Evolutionary conservation across 208 protist species (phyloP).

Genomic region (Crithidia fasciculata): DNA sequence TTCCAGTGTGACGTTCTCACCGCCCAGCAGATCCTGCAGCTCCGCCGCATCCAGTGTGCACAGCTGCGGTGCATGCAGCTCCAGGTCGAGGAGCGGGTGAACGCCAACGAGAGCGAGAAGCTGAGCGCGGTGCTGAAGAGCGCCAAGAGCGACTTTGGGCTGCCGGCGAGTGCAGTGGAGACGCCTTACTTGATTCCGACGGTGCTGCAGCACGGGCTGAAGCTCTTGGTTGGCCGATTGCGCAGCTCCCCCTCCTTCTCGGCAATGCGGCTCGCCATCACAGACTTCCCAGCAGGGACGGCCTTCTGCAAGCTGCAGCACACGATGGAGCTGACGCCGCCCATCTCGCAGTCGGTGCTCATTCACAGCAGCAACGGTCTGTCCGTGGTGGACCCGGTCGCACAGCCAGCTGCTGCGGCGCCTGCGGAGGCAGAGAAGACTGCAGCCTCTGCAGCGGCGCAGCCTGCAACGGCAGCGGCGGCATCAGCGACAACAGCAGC

Average conservation of each 20-base stretch:
- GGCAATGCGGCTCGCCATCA: slow-evolving; percentile 4
- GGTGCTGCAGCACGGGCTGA: slow-evolving; percentile 57
- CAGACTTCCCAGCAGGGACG: slow-evolving; percentile 19
- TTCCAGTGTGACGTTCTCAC: slow-evolving; percentile 64
- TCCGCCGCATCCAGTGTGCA: slow-evolving; percentile 76
- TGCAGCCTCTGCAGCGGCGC: too few species aligned
- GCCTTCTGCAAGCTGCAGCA: slow-evolving; percentile 38
- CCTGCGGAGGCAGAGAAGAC: not conserved
- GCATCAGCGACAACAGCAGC: slow-evolving; percentile 4
- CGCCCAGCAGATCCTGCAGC: slow-evolving; percentile 66
- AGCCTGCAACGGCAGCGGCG: not conserved
- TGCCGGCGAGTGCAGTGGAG: slow-evolving; percentile 40
- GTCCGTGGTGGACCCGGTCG: slow-evolving; percentile 2
- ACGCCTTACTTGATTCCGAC: slow-evolving; percentile 49
- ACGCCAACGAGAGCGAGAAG: slow-evolving; percentile 38
- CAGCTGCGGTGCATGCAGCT: slow-evolving; percentile 63
- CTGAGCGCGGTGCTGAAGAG: slow-evolving; percentile 38
- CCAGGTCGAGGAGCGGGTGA: slow-evolving; percentile 50
- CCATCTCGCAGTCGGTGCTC: slow-evolving; percentile 54
- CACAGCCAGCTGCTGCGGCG: not conserved
- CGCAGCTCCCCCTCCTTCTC: slow-evolving; percentile 25
- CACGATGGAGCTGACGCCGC: slow-evolving; percentile 6
- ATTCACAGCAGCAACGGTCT: slow-evolving; percentile 63
- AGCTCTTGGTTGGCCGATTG: slow-evolving; percentile 48
- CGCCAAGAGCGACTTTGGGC: slow-evolving; percentile 71